Evolutionary conservation across 768 basidiomycete species (phyloP).

Genomic region (Hebeloma cylindrosporum): DNA sequence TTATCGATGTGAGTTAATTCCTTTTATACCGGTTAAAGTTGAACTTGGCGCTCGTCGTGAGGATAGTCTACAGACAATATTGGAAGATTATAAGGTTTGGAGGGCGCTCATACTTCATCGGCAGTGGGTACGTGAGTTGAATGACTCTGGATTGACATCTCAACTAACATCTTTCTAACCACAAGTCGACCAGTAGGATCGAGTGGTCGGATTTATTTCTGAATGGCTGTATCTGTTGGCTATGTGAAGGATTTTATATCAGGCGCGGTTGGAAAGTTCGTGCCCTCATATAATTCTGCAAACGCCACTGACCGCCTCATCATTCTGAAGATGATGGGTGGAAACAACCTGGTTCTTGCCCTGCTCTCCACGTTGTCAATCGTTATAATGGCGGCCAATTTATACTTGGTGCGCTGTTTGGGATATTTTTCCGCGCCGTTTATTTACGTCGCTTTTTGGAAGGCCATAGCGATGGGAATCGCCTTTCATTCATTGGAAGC

Average conservation of each 20-base stretch:
- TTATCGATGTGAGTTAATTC: conserved; percentile 37
- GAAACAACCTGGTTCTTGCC: conserved; percentile 35
- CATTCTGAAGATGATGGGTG: conserved; percentile 38
- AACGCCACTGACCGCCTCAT: neutral
- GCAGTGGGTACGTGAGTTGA: conserved; percentile 32
- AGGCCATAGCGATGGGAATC: conserved; percentile 32
- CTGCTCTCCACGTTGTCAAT: conserved; percentile 35
- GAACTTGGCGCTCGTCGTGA: neutral
- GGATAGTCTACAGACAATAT: conserved; percentile 36
- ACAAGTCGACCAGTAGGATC: conserved; percentile 38
- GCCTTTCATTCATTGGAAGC: conserved; percentile 22
- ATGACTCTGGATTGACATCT: neutral
- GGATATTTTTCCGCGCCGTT: neutral
- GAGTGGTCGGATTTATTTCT: conserved; percentile 48
- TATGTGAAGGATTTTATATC: conserved; percentile 51
- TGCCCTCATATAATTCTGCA: neutral
- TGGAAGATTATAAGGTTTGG: conserved; percentile 46
- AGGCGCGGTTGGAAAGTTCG: conserved; percentile 53
- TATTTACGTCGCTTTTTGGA: neutral
- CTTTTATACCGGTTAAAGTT: neutral
- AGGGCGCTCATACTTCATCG: conserved; percentile 30
- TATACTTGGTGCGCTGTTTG: conserved; percentile 35
- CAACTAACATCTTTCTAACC: neutral
- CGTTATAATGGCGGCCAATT: conserved; percentile 36
- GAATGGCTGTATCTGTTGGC: conserved; percentile 45